Evolutionary conservation across 345 rosid genomes (phyloP).

Genomic region (Heritiera fomes): DNA sequence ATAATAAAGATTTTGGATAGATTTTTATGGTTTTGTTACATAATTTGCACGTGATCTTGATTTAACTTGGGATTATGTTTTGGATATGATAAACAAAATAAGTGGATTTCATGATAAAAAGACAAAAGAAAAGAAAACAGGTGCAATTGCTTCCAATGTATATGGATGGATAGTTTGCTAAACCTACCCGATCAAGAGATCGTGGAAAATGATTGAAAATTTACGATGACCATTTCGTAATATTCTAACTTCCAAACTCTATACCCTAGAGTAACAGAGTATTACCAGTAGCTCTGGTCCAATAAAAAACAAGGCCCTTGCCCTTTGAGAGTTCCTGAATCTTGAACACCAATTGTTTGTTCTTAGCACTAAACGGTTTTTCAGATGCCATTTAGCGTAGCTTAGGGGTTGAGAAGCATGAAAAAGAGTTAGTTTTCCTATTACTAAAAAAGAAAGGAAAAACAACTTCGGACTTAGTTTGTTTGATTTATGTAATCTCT

Average conservation of each 20-base stretch:
- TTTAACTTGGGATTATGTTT: neutral
- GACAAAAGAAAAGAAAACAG: neutral
- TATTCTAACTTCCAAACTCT: neutral
- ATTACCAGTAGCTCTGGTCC: neutral
- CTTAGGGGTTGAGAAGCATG: too few relatives aligned
- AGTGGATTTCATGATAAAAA: neutral
- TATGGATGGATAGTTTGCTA: neutral
- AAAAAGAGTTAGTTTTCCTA: too few relatives aligned
- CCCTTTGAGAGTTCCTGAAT: neutral
- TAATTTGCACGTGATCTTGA: conserved; percentile 28
- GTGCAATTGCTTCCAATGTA: neutral
- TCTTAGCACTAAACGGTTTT: neutral
- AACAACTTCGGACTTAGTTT: too few relatives aligned
- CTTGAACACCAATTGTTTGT: neutral
- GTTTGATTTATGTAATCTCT: too few relatives aligned
- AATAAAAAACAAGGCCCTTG: neutral
- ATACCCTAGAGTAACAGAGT: neutral
- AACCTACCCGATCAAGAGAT: neutral
- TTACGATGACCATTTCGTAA: neutral
- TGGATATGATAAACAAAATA: neutral
- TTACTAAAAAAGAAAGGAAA: too few relatives aligned
- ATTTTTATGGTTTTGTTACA: conserved; percentile 20
- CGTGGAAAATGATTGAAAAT: neutral
- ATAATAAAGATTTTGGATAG: conserved; percentile 10
- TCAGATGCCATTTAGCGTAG: too few relatives aligned